phyloP scores from a whole-genome alignment of 306 rosid genomes.

The Heteromeles arbutifolia region DNA sequence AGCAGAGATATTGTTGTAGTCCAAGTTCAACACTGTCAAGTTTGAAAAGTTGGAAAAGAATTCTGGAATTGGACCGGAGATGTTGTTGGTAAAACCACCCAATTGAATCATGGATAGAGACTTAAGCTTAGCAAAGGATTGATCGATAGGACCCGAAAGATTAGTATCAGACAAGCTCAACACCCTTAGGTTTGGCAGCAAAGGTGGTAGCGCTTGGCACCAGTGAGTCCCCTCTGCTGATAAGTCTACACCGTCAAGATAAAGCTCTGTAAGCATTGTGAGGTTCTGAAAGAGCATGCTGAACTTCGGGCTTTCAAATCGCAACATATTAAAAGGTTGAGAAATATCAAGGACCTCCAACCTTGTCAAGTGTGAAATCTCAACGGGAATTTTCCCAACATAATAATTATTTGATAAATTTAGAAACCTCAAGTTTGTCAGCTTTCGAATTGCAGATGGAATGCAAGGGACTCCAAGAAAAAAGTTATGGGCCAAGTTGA shows the following conservation, averaged over 20 bases:
- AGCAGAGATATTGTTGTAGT: too few species aligned
- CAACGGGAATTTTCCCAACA: too few species aligned
- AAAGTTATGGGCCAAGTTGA: conserved; percentile 26
- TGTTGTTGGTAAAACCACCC: neutral
- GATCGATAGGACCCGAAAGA: conserved; percentile 4
- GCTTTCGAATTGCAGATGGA: conserved; percentile 26
- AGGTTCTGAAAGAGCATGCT: too few species aligned
- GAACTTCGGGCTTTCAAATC: conserved; percentile 29
- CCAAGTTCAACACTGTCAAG: neutral
- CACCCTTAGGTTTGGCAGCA: conserved; percentile 9
- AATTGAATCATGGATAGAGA: neutral
- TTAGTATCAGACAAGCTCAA: conserved; percentile 7
- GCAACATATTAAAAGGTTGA: too few species aligned
- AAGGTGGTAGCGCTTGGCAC: conserved; percentile 13
- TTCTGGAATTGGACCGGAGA: neutral
- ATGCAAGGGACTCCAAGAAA: neutral
- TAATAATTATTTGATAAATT: too few species aligned
- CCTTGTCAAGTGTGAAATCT: conserved; percentile 25
- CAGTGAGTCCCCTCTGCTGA: conserved; percentile 16
- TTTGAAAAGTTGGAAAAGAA: conserved; percentile 2
- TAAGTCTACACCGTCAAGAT: conserved; percentile 26
- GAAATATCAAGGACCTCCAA: conserved; percentile 31
- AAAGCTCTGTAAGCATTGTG: conserved; percentile 8
- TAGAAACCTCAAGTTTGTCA: conserved; percentile 22
- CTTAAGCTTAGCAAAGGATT: neutral